Conservation (phyloP, 129 eudicot genomes). For the Arctium lappa region DNA sequence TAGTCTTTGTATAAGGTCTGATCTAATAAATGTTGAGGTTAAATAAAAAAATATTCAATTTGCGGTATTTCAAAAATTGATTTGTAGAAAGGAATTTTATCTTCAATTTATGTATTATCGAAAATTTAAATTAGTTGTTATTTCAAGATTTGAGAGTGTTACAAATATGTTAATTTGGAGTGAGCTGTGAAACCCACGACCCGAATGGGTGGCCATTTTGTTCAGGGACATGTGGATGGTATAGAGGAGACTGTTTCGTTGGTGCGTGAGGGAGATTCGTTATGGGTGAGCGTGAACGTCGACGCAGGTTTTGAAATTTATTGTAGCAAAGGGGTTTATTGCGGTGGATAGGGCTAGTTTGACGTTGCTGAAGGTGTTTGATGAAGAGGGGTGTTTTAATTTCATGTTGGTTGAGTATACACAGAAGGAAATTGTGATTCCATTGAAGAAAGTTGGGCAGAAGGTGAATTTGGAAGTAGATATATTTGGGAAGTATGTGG, state of each 20-base stretch:
- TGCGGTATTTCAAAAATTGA: too few species aligned
- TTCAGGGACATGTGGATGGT: slow-evolving; percentile 95
- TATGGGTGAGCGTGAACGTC: slow-evolving; percentile 84
- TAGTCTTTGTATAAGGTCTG: too few species aligned
- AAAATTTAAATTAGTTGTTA: too few species aligned
- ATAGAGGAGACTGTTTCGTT: slow-evolving; percentile 73
- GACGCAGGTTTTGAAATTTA: slow-evolving; percentile 68
- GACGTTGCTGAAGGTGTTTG: slow-evolving; percentile 89
- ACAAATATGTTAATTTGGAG: slow-evolving; percentile 59
- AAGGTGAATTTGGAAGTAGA: slow-evolving; percentile 97
- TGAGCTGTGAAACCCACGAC: slow-evolving; percentile 73
- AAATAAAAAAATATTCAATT: too few species aligned
- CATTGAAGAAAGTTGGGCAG: slow-evolving; percentile 73
- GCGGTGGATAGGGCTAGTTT: slow-evolving; percentile 93
- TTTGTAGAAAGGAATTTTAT: too few species aligned
- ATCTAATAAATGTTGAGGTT: too few species aligned
- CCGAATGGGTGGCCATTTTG: slow-evolving; percentile 95
- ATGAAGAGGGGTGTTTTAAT: slow-evolving; percentile 71
- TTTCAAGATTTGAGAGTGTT: too few species aligned
- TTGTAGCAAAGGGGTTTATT: slow-evolving; percentile 87
- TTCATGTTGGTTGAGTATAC: slow-evolving; percentile 90
- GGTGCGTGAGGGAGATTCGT: slow-evolving; percentile 67
- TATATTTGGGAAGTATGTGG: slow-evolving; percentile 86
- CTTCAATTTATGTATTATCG: too few species aligned
- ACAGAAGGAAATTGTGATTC: slow-evolving; percentile 80